Evolutionary conservation across 345 rosid genomes (phyloP).

Genomic region (Toxicodendron radicans): DNA sequence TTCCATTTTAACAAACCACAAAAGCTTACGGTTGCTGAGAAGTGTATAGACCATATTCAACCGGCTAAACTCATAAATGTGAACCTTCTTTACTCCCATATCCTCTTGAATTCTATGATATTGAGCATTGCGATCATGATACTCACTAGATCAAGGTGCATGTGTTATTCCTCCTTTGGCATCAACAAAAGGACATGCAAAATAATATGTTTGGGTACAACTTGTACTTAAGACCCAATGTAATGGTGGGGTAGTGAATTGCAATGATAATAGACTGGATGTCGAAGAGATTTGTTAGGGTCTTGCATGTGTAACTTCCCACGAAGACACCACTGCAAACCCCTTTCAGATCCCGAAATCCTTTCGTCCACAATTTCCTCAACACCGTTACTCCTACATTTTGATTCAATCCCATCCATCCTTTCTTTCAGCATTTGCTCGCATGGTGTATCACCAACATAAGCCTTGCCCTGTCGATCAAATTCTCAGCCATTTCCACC

Average conservation of each 20-base stretch:
- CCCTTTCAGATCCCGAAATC: conserved; percentile 77
- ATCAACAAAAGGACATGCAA: conserved; percentile 96
- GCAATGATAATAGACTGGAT: conserved; percentile 94
- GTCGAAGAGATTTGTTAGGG: conserved; percentile 88
- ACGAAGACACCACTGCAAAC: conserved; percentile 78
- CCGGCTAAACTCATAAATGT: conserved; percentile 79
- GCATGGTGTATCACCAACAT: conserved; percentile 87
- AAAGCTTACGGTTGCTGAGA: conserved; percentile 94
- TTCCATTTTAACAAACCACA: conserved; percentile 86
- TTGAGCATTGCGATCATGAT: conserved; percentile 91
- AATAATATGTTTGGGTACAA: conserved; percentile 91
- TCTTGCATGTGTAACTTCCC: conserved; percentile 96
- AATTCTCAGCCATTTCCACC: conserved; percentile 81
- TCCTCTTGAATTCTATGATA: conserved; percentile 78
- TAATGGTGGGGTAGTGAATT: conserved; percentile 90
- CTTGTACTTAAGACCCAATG: conserved; percentile 77
- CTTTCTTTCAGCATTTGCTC: conserved; percentile 91
- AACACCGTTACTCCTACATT: conserved; percentile 60
- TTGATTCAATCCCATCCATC: conserved; percentile 92
- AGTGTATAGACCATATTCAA: conserved; percentile 85
- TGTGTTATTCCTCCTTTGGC: conserved; percentile 79
- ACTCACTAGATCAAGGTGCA: conserved; percentile 84
- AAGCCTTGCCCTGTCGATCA: conserved; percentile 83
- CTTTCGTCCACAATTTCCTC: conserved; percentile 84
- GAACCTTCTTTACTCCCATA: conserved; percentile 73